Conservation (phyloP, 768 basidiomycete genomes). For the Hygrophoropsis aurantiaca region DNA sequence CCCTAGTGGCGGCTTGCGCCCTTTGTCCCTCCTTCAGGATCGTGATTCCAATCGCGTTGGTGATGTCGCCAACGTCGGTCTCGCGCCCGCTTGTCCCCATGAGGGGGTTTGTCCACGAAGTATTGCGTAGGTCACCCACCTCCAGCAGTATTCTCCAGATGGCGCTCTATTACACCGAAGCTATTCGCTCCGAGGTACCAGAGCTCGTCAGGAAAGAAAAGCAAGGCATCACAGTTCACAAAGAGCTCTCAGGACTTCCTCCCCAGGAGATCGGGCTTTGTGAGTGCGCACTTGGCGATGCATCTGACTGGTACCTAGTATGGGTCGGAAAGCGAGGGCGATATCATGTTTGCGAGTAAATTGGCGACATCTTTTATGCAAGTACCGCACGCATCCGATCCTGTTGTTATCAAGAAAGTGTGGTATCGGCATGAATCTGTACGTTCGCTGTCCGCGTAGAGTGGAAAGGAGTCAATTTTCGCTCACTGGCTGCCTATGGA, state of each 20-base stretch:
- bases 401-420: no score
- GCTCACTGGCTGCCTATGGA: no score
- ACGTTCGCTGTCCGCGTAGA: no score
- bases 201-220: conserved; percentile 57
- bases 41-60: conserved; percentile 42
- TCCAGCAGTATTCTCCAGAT: conserved; percentile 83
- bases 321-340: conserved; percentile 78
- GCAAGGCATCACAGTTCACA: conserved; percentile 39
- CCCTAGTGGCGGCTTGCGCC: conserved; percentile 52
- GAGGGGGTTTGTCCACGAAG: conserved; percentile 83
- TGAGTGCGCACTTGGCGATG: conserved; percentile 84
- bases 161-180: conserved; percentile 85
- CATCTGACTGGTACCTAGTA: conserved; percentile 90
- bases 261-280: conserved; percentile 85
- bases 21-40: conserved; percentile 62
- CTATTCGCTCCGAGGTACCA: conserved; percentile 69
- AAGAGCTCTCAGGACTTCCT: conserved; percentile 74
- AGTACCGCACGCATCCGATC: not conserved
- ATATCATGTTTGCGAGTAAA: conserved; percentile 20
- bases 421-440: no score
- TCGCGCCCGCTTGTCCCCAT: conserved; percentile 59
- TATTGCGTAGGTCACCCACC: conserved; percentile 82
- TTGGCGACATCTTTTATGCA: not conserved
- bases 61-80: conserved; percentile 10
- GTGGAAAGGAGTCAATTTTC: no score